Conservation (phyloP, 805 yeast genomes). For the Ogataea trehalophila region DNA sequence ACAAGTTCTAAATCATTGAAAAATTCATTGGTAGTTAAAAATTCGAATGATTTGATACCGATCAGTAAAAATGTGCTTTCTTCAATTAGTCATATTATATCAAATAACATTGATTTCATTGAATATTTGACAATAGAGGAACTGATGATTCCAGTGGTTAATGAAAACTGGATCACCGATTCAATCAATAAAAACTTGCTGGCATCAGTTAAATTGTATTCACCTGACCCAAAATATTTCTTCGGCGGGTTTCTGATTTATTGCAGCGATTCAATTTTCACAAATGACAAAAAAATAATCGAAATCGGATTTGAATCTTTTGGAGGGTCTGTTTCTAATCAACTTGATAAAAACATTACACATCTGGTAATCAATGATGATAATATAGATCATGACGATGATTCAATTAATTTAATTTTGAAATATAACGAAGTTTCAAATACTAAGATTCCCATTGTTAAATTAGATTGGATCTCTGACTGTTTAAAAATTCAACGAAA, state of each 20-base stretch:
- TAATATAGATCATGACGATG: conserved; percentile 45
- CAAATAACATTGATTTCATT: conserved; percentile 47
- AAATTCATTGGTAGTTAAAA: conserved; percentile 10
- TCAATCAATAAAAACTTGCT: conserved; percentile 37
- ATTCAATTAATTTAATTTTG: conserved; percentile 27
- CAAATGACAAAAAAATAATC: conserved; percentile 59
- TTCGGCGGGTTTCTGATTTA: conserved; percentile 53
- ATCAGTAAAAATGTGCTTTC: conserved; percentile 11
- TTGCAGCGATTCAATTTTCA: conserved; percentile 49
- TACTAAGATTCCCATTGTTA: conserved; percentile 52
- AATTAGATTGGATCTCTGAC: conserved; percentile 77
- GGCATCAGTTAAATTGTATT: conserved; percentile 52
- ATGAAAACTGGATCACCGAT: conserved; percentile 54
- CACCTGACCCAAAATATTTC: conserved; percentile 67
- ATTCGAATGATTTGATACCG: conserved; percentile 11
- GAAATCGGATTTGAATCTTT: conserved; percentile 63
- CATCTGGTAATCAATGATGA: conserved; percentile 56
- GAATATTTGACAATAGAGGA: conserved; percentile 43
- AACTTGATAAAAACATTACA: conserved; percentile 65
- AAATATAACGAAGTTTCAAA: conserved; percentile 27
- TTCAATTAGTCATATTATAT: conserved; percentile 43
- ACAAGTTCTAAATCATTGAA: neutral
- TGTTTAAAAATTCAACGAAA: conserved; percentile 50
- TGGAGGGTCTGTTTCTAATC: conserved; percentile 71
- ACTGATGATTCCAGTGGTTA: conserved; percentile 62